These are phyloP conservation scores for Capsicum baccatum DNA, from an alignment of 257 asterid genomes.

Conservation along the genomic window DNA sequence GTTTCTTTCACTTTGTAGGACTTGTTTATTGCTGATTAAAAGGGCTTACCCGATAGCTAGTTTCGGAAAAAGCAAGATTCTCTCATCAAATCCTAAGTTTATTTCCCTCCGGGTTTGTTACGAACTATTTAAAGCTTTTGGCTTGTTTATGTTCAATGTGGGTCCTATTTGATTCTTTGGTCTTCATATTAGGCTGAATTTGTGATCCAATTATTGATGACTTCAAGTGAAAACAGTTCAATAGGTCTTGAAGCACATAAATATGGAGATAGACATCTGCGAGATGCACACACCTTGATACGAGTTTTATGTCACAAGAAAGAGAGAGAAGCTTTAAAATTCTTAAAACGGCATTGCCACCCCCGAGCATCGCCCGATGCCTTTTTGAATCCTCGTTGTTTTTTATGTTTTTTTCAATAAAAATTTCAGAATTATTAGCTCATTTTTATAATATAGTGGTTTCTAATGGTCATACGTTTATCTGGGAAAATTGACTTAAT, in stretches of 20 bases:
- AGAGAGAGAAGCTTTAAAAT: constrained; percentile 82
- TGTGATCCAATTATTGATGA: constrained; percentile 75
- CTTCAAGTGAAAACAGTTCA: constrained; percentile 74
- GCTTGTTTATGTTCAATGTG: constrained; percentile 25
- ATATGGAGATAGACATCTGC: constrained; percentile 52
- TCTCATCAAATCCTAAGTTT: constrained; percentile 62
- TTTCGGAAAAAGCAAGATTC: constrained; percentile 41
- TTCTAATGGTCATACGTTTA: background rate
- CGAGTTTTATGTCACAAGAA: constrained; percentile 93
- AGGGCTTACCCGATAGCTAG: constrained; percentile 90
- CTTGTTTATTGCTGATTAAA: constrained; percentile 91
- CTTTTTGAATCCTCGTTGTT: background rate
- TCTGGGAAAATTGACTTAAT: background rate
- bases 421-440: background rate
- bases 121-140: constrained; percentile 18
- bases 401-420: background rate
- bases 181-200: constrained; percentile 64
- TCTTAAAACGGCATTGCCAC: constrained; percentile 71
- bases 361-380: constrained; percentile 90
- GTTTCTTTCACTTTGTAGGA: constrained; percentile 53
- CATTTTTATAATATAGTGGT: background rate
- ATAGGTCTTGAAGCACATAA: constrained; percentile 48
- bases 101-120: constrained; percentile 71
- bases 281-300: constrained; percentile 82
- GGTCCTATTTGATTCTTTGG: constrained; percentile 31